Conservation (phyloP, 495 filamentous ascomycete species). For the Cercophora newfieldiana region DNA sequence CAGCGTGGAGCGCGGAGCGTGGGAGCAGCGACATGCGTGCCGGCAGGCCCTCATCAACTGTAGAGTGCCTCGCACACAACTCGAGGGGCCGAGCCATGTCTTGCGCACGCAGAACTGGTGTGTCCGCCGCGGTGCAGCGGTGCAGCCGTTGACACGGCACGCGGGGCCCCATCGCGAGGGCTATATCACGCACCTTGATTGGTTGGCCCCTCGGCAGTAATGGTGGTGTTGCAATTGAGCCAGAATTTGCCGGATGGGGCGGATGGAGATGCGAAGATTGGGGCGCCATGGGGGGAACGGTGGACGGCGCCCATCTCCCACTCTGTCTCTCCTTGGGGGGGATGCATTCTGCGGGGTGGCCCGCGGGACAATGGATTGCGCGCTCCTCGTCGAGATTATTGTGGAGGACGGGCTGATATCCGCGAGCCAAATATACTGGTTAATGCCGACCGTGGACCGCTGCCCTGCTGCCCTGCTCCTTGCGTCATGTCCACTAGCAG, state of each 20-base stretch:
- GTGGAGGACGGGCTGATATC: background rate
- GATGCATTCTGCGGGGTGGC: conserved; percentile 17
- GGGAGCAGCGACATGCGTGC: conserved; percentile 9
- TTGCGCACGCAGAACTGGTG: conserved; percentile 17
- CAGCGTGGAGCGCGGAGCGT: background rate
- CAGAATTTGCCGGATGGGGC: conserved; percentile 25
- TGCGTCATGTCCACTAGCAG: background rate
- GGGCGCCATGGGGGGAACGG: background rate
- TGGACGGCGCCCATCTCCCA: background rate
- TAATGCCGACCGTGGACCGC: conserved; percentile 23
- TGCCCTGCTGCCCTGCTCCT: conserved; percentile 10
- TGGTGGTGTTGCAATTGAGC: conserved; percentile 26
- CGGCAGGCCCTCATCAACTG: conserved; percentile 16
- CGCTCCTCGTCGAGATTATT: background rate
- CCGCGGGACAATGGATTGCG: background rate
- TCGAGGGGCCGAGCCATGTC: conserved; percentile 4
- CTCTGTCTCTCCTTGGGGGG: background rate
- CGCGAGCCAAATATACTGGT: conserved; percentile 21
- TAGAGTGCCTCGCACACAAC: conserved; percentile 16
- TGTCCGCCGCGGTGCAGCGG: background rate
- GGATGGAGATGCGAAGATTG: background rate
- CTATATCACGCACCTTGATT: conserved; percentile 15
- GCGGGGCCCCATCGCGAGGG: conserved; percentile 13
- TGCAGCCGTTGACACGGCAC: conserved; percentile 14
- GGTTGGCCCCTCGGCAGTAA: conserved; percentile 9